Percentiles rank a stretch among this genome's conserved stretches.
These are phyloP conservation scores for Aspergillus diversus DNA, from an alignment of 495 filamentous ascomycete genomes.

Conservation along the genomic window DNA sequence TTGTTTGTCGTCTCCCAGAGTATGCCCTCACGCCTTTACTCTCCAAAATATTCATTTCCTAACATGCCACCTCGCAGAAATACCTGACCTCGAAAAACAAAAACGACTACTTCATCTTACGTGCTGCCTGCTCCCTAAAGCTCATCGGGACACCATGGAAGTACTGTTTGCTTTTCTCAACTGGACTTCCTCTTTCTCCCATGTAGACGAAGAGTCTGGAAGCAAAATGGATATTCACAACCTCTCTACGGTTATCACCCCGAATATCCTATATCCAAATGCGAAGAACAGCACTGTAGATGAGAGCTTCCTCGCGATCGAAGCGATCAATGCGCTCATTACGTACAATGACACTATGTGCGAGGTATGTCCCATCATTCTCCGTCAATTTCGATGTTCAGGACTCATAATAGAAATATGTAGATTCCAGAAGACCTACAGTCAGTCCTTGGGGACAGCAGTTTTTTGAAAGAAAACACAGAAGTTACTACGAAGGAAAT, in stretches of 20 bases:
- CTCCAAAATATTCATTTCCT: slow-evolving; percentile 23
- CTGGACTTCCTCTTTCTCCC: slow-evolving; percentile 96
- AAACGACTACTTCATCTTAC: slow-evolving; percentile 85
- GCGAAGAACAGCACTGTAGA: slow-evolving; percentile 70
- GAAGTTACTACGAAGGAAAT: slow-evolving; percentile 98
- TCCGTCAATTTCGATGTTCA: slow-evolving; percentile 9
- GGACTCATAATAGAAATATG: slow-evolving; percentile 24
- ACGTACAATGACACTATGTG: slow-evolving; percentile 95
- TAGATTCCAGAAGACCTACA: slow-evolving; percentile 93
- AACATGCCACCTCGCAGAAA: slow-evolving; percentile 55
- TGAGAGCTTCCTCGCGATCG: slow-evolving; percentile 87
- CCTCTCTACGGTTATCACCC: slow-evolving; percentile 95
- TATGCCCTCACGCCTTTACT: slow-evolving; percentile 40
- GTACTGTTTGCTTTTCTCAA: slow-evolving; percentile 96
- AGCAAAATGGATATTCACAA: slow-evolving; percentile 99
- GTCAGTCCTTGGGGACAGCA: slow-evolving; percentile 79
- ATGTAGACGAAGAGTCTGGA: slow-evolving; percentile 86
- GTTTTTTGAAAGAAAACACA: slow-evolving; percentile 74
- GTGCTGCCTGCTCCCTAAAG: slow-evolving; percentile 91
- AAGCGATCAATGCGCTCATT: slow-evolving; percentile 87
- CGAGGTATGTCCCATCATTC: slow-evolving; percentile 65
- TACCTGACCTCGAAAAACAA: slow-evolving; percentile 80
- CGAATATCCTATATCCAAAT: slow-evolving; percentile 87
- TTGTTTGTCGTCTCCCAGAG: slow-evolving; percentile 89
- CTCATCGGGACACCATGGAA: slow-evolving; percentile 92